Percentiles rank a stretch among this genome's conserved stretches.
These are phyloP conservation scores for Pleurotus sapidus DNA, from an alignment of 768 basidiomycete species.

Conservation along the genomic window DNA sequence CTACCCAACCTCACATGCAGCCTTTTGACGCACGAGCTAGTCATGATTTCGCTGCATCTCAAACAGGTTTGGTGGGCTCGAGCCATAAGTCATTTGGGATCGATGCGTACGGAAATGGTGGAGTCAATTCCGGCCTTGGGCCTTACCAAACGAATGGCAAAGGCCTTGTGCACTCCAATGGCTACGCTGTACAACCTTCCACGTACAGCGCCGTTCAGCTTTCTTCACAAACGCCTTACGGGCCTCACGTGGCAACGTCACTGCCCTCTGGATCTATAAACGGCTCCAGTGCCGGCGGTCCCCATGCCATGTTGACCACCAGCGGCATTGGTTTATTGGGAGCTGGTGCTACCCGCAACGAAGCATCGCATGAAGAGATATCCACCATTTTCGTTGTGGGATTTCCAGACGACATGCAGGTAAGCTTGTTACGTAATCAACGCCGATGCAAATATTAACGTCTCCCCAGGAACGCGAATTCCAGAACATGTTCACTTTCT, in stretches of 20 bases:
- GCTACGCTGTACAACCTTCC: not conserved
- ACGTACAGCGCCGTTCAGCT: conserved; percentile 37
- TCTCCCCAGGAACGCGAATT: conserved; percentile 89
- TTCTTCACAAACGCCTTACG: conserved; percentile 75
- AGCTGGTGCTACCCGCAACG: conserved; percentile 21
- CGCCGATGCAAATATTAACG: conserved; percentile 12
- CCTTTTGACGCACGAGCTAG: conserved; percentile 33
- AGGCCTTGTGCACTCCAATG: conserved; percentile 11
- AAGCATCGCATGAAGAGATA: conserved; percentile 72
- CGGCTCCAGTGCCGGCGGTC: conserved; percentile 18
- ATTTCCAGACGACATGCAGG: conserved; percentile 99
- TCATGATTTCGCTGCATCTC: conserved; percentile 30
- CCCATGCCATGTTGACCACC: conserved; percentile 22
- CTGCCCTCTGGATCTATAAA: conserved; percentile 20
- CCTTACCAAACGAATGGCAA: not conserved
- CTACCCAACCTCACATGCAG: conserved; percentile 33
- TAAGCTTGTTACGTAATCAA: conserved; percentile 30
- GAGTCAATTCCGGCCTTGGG: not conserved
- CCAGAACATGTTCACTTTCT: conserved; percentile 99
- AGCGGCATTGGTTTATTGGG: conserved; percentile 10
- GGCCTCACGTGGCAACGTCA: conserved; percentile 57
- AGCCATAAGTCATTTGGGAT: conserved; percentile 27
- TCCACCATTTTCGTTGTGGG: conserved; percentile 98
- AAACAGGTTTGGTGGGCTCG: conserved; percentile 21
- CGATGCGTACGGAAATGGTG: conserved; percentile 24